Evolutionary conservation across 257 asterid genomes (phyloP), one percentile per base, ranked within the genome.

Genomic region (Leptodermis oblonga): DNA sequence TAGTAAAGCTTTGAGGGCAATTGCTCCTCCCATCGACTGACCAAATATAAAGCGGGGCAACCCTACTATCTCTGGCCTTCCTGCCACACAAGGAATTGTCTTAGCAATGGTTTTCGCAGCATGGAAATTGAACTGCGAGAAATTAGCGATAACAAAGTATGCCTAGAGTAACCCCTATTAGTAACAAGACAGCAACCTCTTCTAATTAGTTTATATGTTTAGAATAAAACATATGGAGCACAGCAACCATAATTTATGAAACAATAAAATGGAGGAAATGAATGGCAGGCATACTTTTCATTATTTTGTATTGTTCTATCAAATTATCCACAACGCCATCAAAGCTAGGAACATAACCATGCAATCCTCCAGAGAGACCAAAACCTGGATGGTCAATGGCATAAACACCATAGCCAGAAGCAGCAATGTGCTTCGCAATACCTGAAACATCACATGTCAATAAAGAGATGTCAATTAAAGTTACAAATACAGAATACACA

Each of bases 321-420:
- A 83, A 96, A 83, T 93, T 90, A 72, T 93, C 96, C 45, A 90
- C 99, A 70, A 90, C 33, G 33, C 80, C 88, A 49, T 90, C 96
- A 42, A 93, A 93, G 49, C 86, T 80, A 13, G 96, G 92, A 69
- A 93, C 77, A 70, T 93, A 93, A 41, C 99, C 99, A 68, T 93
- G 99, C 73, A 93, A 79, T 71, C 99, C 99, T 70, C 91, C 96
- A 0, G 99, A 90, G n/a, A 93, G 96, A 54, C 99, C 99, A 71
- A 93, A 93, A 37, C 99, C 99, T 1, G 99, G 99, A 79, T 93
- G 97, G 76, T 93, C 99, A n/a, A 90, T 86, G 13, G 97, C 99
- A 60, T 90, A 90, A 14, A 93, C 92, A 18, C 91, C 99, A 76
- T 87, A 93, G 28, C 99, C 99, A 33, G 91, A 79, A 25, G 95